These are phyloP conservation scores for Cryptococcus floricola DNA, from an alignment of 1,284 basidiomycete genomes.

Conservation along the genomic window DNA sequence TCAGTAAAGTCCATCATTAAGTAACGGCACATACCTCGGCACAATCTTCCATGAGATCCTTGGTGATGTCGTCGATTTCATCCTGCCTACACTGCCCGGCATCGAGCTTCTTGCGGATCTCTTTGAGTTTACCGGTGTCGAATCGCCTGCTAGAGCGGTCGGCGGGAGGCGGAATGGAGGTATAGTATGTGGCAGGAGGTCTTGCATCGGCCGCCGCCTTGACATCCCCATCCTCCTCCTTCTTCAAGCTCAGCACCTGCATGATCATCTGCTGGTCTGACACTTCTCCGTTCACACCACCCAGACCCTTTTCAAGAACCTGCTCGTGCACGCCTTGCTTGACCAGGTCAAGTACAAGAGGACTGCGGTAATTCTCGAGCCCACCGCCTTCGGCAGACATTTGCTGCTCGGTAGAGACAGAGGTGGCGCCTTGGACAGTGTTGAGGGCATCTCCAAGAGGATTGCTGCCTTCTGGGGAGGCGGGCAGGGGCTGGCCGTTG, in stretches of 20 bases:
- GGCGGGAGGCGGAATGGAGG: constrained; percentile 78
- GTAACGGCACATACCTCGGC: constrained; percentile 39
- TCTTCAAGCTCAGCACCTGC: constrained; percentile 73
- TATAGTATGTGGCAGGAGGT: constrained; percentile 67
- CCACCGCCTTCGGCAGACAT: constrained; percentile 68
- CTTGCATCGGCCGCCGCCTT: constrained; percentile 61
- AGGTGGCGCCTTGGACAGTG: constrained; percentile 67
- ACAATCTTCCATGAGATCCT: constrained; percentile 74
- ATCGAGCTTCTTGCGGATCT: constrained; percentile 85
- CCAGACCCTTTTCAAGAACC: constrained; percentile 45
- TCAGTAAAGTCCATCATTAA: not conserved
- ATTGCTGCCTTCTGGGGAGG: constrained; percentile 18
- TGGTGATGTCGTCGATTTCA: constrained; percentile 84
- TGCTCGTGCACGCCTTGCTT: constrained; percentile 70
- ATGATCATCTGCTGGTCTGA: constrained; percentile 94
- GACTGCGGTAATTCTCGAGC: constrained; percentile 90
- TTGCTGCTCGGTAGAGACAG: constrained; percentile 85
- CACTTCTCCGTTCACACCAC: constrained; percentile 54
- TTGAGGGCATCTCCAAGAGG: constrained; percentile 54
- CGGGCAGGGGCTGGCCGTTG: not conserved
- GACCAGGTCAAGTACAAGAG: constrained; percentile 86
- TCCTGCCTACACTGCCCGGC: constrained; percentile 74
- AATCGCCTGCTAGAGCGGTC: constrained; percentile 72
- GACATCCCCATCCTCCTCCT: constrained; percentile 76
- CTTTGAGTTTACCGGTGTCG: constrained; percentile 90